These are phyloP conservation scores for Phytopythium chamaehyphon DNA, from an alignment of 352 stramenopile genomes.

Conservation along the genomic window DNA sequence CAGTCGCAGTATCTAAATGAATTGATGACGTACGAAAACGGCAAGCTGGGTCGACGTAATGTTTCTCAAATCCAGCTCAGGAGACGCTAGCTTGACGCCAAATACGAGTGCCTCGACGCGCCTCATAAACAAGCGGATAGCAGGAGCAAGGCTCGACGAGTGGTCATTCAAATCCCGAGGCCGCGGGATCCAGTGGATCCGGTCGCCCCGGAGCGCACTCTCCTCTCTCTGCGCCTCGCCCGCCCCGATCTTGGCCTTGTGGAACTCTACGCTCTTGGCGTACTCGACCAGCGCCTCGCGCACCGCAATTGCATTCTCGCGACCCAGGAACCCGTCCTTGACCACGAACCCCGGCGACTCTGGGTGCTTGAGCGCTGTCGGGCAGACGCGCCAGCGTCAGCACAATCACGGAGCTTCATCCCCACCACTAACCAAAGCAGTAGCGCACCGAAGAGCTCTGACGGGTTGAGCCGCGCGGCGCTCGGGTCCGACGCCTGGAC, in stretches of 20 bases:
- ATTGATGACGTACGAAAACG: constrained; percentile 52
- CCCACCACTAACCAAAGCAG: no score
- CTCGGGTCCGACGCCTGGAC: background rate
- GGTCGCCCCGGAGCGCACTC: constrained; percentile 45
- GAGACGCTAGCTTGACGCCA: constrained; percentile 43
- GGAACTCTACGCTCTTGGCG: constrained; percentile 24
- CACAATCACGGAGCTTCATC: no score
- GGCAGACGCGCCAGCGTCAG: no score
- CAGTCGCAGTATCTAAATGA: background rate
- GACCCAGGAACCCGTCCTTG: constrained; percentile 44
- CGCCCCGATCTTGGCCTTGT: constrained; percentile 43
- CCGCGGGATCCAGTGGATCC: constrained; percentile 61
- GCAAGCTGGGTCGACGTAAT: constrained; percentile 71
- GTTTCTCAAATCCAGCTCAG: constrained; percentile 54
- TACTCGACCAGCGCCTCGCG: constrained; percentile 34
- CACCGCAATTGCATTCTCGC: constrained; percentile 22
- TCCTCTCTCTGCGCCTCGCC: constrained; percentile 39
- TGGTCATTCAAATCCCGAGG: constrained; percentile 30
- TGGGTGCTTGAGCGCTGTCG: constrained; percentile 35
- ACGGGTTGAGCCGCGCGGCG: constrained; percentile 37
- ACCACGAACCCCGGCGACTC: constrained; percentile 54
- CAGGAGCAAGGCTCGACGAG: constrained; percentile 13
- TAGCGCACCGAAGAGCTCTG: constrained; percentile 48
- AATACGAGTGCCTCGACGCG: constrained; percentile 53
- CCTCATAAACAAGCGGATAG: constrained; percentile 41